Base-by-base conservation (phyloP, 257 asterid genomes). In the Forsythia viridissima region DNA sequence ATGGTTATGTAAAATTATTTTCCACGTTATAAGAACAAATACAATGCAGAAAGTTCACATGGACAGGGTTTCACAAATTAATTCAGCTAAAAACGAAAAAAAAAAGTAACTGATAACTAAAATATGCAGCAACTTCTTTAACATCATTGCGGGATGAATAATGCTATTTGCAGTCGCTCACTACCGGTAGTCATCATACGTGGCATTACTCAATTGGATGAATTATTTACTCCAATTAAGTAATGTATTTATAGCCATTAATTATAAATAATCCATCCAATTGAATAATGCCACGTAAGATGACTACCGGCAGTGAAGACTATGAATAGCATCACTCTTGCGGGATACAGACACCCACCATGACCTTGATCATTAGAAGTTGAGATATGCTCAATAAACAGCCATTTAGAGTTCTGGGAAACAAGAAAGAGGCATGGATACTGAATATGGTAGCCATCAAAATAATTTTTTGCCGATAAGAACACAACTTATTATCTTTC, bases 1-100 rank as follows among this genome's bases (percentile, higher is more conserved):
- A 55, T 77, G 65, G 74, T 42, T 70, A 55, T 43, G 11, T 24
- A 40, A 76, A 66, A 57, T 65, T 86, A 46, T 41, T 76, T 70
- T 30, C 44, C 59, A 75, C 55, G 24, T 5, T 41, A 77, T 69
- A 18, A 15, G 43, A 78, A 66, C 44, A 70, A 79, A n/a, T 11
- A 76, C 61, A 68, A 36, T 44, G 67, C 69, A 65, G 41, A 77
- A 57, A 70, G 61, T 8, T 11, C 9, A 75, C 65, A 76, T 38
- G 72, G 68, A 46, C 36, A 48, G 75, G 42, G 55, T 63, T 51
- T 71, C 57, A 48, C 57, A 48, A 48, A 7, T n/a, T 16, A 57
- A 57, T 57, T 57, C 66, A 57, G 66, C 34, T 57, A 57, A 57
- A 57, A 57, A 18, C 0, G 8, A 15, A 4, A 48, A 11, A 44